Conservation (phyloP, 2,329 filamentous ascomycete species). For the Hypoxylon sp. region DNA sequence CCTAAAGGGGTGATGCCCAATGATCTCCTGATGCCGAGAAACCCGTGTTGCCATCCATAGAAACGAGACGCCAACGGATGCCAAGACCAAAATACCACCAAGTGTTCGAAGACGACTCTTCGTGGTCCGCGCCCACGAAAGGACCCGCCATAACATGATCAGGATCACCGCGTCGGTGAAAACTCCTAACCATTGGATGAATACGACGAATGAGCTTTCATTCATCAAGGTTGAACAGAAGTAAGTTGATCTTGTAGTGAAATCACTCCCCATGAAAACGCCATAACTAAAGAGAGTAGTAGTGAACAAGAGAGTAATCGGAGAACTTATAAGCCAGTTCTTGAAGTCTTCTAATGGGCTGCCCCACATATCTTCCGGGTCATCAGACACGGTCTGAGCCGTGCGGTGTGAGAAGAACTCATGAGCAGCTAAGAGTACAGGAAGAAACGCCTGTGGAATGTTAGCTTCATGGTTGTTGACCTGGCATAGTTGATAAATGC, state of each 20-base stretch:
- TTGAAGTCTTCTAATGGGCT: slow-evolving; percentile 64
- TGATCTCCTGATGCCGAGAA: slow-evolving; percentile 48
- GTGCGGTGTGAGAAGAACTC: slow-evolving; percentile 60
- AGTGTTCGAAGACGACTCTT: slow-evolving; percentile 64
- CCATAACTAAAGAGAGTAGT: slow-evolving; percentile 61
- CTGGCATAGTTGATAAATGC: neutral
- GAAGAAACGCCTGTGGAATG: slow-evolving; percentile 62
- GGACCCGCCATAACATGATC: slow-evolving; percentile 66
- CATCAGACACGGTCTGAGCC: slow-evolving; percentile 58
- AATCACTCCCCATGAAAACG: slow-evolving; percentile 59
- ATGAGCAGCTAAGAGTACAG: slow-evolving; percentile 61
- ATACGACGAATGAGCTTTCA: slow-evolving; percentile 55
- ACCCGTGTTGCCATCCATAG: slow-evolving; percentile 57
- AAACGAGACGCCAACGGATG: slow-evolving; percentile 58
- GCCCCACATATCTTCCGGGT: slow-evolving; percentile 63
- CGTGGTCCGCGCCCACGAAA: slow-evolving; percentile 66
- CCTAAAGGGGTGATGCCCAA: slow-evolving; percentile 49
- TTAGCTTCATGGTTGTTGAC: slow-evolving; percentile 4
- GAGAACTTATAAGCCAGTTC: slow-evolving; percentile 63
- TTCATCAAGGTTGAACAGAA: slow-evolving; percentile 65
- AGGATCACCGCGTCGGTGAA: slow-evolving; percentile 64
- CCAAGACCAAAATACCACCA: slow-evolving; percentile 59
- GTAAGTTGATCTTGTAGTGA: slow-evolving; percentile 64
- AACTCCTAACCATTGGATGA: slow-evolving; percentile 63
- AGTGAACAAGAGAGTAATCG: slow-evolving; percentile 57